Conservation (phyloP, 805 yeast genomes). For the Pichia nakasei region DNA sequence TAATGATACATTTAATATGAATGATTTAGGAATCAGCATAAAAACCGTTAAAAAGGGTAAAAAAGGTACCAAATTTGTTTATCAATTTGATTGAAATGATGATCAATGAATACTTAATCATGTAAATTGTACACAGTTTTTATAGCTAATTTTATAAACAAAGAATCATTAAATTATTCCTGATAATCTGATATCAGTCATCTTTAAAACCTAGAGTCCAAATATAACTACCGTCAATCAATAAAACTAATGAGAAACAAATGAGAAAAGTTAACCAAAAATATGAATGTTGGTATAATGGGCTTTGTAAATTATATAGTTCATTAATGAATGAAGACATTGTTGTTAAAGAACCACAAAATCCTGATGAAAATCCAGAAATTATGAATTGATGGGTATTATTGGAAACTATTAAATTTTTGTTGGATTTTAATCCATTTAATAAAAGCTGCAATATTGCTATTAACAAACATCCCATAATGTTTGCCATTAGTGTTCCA, state of each 20-base stretch:
- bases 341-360: slow-evolving; percentile 31
- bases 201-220: slow-evolving; percentile 48
- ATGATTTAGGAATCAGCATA: slow-evolving; percentile 13
- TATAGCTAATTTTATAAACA: background rate
- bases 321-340: slow-evolving; percentile 75
- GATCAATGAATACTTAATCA: background rate
- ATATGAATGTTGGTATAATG: slow-evolving; percentile 37
- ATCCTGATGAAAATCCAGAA: slow-evolving; percentile 20
- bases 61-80: slow-evolving; percentile 46
- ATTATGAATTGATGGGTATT: slow-evolving; percentile 15
- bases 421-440: slow-evolving; percentile 10
- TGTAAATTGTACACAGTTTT: background rate
- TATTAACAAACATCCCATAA: slow-evolving; percentile 17
- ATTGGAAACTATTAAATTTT: slow-evolving; percentile 9
- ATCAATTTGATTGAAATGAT: slow-evolving; percentile 19
- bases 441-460: slow-evolving; percentile 15
- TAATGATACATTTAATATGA: slow-evolving; percentile 17
- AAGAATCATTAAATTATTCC: no score
- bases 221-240: slow-evolving; percentile 62
- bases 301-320: slow-evolving; percentile 27
- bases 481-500: slow-evolving; percentile 38
- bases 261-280: slow-evolving; percentile 36
- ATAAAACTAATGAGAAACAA: slow-evolving; percentile 41
- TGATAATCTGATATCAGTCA: background rate
- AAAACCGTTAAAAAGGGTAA: slow-evolving; percentile 29